Evolutionary conservation across 192 early-diverging fungal species (phyloP), one percentile per base, ranked within the genome.

Genomic region (Backusella sp.): DNA sequence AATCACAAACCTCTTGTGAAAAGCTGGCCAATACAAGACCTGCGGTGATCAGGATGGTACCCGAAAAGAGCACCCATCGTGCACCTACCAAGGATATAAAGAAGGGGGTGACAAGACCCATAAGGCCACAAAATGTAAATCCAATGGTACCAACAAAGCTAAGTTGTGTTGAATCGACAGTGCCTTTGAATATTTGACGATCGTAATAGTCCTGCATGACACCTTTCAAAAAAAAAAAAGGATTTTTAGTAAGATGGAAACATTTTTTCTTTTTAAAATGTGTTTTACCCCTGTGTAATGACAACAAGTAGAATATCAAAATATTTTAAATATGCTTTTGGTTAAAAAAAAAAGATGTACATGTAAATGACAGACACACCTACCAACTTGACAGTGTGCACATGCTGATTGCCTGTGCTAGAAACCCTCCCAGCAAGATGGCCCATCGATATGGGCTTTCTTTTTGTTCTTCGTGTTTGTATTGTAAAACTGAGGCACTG

Each of bases 121-220:
- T 77, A 1, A 73, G 26, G 6, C 70, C 56, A 37, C 68, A n/a
- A 14, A 66, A 52, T 19, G 56, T 59, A 19, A 74, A 72, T 11
- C 68, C 34, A 5, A 74, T 35, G 17, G 73, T 75, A 9, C 79
- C 76, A 9, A 81, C 80, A 62, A 77, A 74, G 12, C 66, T 72
- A 6, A 81, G 69, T 28, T 81, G 46, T 14, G 68, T 35, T 11
- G 59, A 67, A 14, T 68, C 69, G 0, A 53, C 70, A 0, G 36
- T 21, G 4, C 72, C 68, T 15, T 77, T 59, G 15, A 77, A 81
- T 5, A 77, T 59, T 23, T 74, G 39, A 67, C 74, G 73, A 3
- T 75, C 68, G 30, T 75, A 81, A 65, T 81, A 81, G 32, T 77
- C 70, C 52, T 81, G 80, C 80, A 81, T 81, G 4, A 81, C 73